Conservation (phyloP, 768 basidiomycete species). For the Podaxis rugospora region DNA sequence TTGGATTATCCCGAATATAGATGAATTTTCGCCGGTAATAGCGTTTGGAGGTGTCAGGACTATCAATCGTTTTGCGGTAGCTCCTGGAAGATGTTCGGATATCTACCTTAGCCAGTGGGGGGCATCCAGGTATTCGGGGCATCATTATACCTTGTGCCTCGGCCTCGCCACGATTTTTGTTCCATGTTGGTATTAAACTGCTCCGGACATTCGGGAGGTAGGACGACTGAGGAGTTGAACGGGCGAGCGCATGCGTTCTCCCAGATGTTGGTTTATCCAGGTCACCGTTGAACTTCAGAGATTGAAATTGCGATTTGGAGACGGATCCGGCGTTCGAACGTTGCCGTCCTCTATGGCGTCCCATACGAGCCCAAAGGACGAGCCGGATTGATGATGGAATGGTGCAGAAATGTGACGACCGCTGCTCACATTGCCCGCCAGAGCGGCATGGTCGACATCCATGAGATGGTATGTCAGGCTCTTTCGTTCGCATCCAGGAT, state of each 20-base stretch:
- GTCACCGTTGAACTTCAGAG: constrained; percentile 21
- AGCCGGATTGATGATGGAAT: constrained; percentile 35
- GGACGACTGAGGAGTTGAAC: constrained; percentile 13
- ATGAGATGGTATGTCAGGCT: constrained; percentile 15
- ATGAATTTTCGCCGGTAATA: neutral
- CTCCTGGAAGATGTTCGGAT: constrained; percentile 24
- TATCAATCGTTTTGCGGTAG: constrained; percentile 10
- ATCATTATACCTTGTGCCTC: neutral
- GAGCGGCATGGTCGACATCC: constrained; percentile 13
- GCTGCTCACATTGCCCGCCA: constrained; percentile 16
- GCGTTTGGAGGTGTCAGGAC: neutral
- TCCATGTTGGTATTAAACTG: constrained; percentile 22
- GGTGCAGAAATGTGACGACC: constrained; percentile 30
- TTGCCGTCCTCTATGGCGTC: constrained; percentile 37
- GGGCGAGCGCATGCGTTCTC: constrained; percentile 9
- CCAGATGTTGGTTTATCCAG: neutral
- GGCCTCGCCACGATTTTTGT: neutral
- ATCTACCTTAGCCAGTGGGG: constrained; percentile 19
- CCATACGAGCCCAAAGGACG: constrained; percentile 26
- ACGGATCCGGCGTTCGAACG: constrained; percentile 34
- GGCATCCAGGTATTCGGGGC: neutral
- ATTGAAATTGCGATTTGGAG: constrained; percentile 36
- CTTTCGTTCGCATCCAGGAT: neutral
- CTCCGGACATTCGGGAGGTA: constrained; percentile 20
- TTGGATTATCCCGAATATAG: no score